Percentiles rank a stretch among this genome's conserved stretches.
phyloP scores from a whole-genome alignment of 2,329 filamentous ascomycete genomes.

The Paradendryphiella salina region DNA sequence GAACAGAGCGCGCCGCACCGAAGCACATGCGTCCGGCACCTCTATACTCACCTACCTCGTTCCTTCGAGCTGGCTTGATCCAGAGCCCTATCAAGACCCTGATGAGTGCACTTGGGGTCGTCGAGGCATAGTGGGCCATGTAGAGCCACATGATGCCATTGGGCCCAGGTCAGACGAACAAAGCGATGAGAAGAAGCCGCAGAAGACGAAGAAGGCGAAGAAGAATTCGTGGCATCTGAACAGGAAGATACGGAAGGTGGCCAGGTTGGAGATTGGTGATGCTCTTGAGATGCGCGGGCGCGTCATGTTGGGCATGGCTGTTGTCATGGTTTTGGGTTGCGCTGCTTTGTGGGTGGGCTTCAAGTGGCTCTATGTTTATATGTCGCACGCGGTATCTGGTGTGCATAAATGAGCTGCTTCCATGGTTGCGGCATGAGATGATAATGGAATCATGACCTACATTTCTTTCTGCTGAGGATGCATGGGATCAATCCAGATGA shows the following conservation, averaged over 20 bases:
- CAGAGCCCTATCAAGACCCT: constrained; percentile 52
- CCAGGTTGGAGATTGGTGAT: constrained; percentile 64
- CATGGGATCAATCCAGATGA: too few relatives aligned
- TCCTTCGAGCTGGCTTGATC: constrained; percentile 38
- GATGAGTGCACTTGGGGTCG: constrained; percentile 32
- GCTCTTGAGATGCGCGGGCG: constrained; percentile 63
- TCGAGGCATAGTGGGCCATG: constrained; percentile 19
- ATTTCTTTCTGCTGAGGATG: too few relatives aligned
- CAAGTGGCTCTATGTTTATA: constrained; percentile 23
- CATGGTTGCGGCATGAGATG: too few relatives aligned
- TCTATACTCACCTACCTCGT: constrained; percentile 30
- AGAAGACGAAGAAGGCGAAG: constrained; percentile 17
- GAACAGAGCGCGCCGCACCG: constrained; percentile 56
- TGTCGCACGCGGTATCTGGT: neutral
- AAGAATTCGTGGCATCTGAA: constrained; percentile 44
- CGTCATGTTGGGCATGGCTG: constrained; percentile 57
- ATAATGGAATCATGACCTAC: too few relatives aligned
- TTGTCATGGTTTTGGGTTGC: constrained; percentile 28
- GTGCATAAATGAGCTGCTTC: neutral
- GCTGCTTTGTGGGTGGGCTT: constrained; percentile 25
- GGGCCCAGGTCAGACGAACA: constrained; percentile 13
- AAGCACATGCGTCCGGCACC: constrained; percentile 29
- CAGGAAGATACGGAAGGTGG: constrained; percentile 58
- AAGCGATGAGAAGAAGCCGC: neutral
- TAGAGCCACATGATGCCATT: constrained; percentile 29